Evolutionary conservation across 768 basidiomycete species (phyloP).

Genomic region (Calocybe cyanea): DNA sequence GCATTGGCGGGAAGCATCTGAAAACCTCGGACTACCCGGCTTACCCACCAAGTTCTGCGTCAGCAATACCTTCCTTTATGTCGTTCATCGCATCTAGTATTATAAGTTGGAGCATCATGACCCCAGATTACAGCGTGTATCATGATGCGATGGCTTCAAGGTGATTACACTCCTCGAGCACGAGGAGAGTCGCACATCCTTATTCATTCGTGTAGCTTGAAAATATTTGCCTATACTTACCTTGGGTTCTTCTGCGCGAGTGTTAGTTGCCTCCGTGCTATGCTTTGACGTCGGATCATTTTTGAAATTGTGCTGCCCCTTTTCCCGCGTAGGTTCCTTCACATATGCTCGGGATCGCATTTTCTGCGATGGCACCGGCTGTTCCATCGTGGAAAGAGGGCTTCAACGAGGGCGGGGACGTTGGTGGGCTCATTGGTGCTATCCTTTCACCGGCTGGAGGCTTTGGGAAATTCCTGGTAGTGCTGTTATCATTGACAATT

Average conservation of each 20-base stretch:
- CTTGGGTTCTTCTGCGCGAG: conserved; percentile 58
- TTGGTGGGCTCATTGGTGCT: conserved; percentile 63
- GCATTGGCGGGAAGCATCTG: conserved; percentile 61
- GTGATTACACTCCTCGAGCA: too few species aligned
- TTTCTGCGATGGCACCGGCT: conserved; percentile 50
- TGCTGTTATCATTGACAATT: conserved; percentile 71
- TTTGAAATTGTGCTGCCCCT: neutral
- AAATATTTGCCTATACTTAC: conserved; percentile 63
- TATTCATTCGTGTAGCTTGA: conserved; percentile 30
- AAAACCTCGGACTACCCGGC: conserved; percentile 17
- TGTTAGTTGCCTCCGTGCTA: conserved; percentile 31
- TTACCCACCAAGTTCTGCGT: conserved; percentile 23
- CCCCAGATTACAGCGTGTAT: conserved; percentile 43
- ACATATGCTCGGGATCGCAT: conserved; percentile 65
- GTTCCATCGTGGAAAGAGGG: conserved; percentile 55
- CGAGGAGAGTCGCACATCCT: too few species aligned
- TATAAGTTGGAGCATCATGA: conserved; percentile 40
- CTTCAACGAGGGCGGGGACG: conserved; percentile 47
- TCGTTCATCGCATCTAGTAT: conserved; percentile 35
- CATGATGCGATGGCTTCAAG: conserved; percentile 30
- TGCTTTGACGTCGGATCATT: neutral
- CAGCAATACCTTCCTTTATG: conserved; percentile 30
- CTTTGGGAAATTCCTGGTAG: conserved; percentile 70
- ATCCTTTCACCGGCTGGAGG: conserved; percentile 56
- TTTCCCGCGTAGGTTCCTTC: conserved; percentile 28